Percentiles rank a stretch among this genome's conserved stretches.
phyloP scores from a whole-genome alignment of 2,329 filamentous ascomycete species.

The Fusarium camptoceras region DNA sequence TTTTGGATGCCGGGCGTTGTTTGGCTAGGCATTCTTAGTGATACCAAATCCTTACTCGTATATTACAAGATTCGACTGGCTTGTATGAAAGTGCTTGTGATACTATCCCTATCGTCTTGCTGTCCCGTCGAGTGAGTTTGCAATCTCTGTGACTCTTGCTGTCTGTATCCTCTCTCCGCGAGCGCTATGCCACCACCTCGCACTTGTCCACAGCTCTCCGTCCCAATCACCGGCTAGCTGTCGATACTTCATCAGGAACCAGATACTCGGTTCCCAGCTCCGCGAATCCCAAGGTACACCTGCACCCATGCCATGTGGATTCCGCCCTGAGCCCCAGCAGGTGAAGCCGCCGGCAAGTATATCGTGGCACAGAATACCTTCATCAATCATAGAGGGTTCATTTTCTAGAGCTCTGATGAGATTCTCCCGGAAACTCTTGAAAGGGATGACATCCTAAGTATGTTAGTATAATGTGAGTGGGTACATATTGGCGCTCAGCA shows the following conservation, averaged over 20 bases:
- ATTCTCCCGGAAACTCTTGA: conserved; percentile 49
- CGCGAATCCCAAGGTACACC: conserved; percentile 58
- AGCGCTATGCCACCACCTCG: conserved; percentile 48
- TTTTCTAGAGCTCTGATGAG: conserved; percentile 43
- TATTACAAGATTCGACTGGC: conserved; percentile 21
- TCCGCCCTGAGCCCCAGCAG: conserved; percentile 53
- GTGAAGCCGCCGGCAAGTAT: conserved; percentile 51
- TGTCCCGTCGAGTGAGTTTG: neutral
- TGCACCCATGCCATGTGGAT: conserved; percentile 47
- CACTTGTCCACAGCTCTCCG: conserved; percentile 52
- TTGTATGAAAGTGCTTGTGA: neutral
- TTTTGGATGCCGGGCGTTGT: conserved; percentile 41
- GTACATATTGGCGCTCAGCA: neutral
- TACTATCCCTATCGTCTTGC: conserved; percentile 1
- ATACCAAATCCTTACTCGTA: conserved; percentile 50
- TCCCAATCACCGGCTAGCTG: conserved; percentile 52
- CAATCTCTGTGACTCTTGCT: conserved; percentile 1
- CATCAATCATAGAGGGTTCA: conserved; percentile 49
- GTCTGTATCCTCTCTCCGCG: conserved; percentile 43
- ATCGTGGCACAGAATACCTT: conserved; percentile 53
- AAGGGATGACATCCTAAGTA: conserved; percentile 51
- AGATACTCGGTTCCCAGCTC: conserved; percentile 58
- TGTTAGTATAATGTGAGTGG: conserved; percentile 16
- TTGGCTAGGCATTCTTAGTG: conserved; percentile 50
- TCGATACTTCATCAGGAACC: conserved; percentile 59